phyloP scores from a whole-genome alignment of 2,329 filamentous ascomycete species.

The Tolypocladium cylindrosporum region DNA sequence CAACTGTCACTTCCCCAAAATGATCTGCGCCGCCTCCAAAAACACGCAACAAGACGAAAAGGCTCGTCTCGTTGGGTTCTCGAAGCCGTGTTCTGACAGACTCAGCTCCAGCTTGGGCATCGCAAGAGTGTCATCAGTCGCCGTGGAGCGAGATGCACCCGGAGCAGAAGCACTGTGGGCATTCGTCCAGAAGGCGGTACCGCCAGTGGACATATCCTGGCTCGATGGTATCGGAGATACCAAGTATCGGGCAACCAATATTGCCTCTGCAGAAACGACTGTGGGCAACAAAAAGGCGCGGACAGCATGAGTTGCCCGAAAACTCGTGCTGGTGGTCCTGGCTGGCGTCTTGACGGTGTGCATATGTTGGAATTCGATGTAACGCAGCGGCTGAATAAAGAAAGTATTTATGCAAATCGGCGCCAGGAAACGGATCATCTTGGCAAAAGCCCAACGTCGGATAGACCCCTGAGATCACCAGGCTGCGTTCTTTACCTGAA shows the following conservation, averaged over 20 bases:
- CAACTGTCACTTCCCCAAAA: slow-evolving; percentile 48
- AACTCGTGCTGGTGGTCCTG: not conserved
- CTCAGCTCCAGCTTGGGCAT: slow-evolving; percentile 49
- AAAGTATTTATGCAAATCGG: too few relatives aligned
- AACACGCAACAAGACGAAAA: slow-evolving; percentile 24
- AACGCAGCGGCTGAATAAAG: not conserved
- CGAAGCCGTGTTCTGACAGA: slow-evolving; percentile 46
- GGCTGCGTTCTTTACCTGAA: not conserved
- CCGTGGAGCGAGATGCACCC: slow-evolving; percentile 45
- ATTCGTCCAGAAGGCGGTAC: slow-evolving; percentile 42
- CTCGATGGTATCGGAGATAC: slow-evolving; percentile 13
- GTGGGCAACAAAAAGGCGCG: slow-evolving; percentile 19
- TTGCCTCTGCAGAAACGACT: slow-evolving; percentile 23
- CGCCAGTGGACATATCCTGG: slow-evolving; percentile 46
- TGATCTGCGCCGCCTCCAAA: slow-evolving; percentile 40
- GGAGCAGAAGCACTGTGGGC: slow-evolving; percentile 46
- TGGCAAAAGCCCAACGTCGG: not conserved
- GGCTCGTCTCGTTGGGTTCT: slow-evolving; percentile 52
- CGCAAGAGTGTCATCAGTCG: slow-evolving; percentile 55
- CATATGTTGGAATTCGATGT: not conserved
- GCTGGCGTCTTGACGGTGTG: not conserved
- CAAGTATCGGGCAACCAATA: slow-evolving; percentile 22
- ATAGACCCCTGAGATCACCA: not conserved
- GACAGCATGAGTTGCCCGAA: not conserved
- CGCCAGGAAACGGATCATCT: not conserved